Percentiles rank a stretch among this genome's conserved stretches.
Conservation (phyloP, 2,329 filamentous ascomycete genomes). For the Nemania sp. region DNA sequence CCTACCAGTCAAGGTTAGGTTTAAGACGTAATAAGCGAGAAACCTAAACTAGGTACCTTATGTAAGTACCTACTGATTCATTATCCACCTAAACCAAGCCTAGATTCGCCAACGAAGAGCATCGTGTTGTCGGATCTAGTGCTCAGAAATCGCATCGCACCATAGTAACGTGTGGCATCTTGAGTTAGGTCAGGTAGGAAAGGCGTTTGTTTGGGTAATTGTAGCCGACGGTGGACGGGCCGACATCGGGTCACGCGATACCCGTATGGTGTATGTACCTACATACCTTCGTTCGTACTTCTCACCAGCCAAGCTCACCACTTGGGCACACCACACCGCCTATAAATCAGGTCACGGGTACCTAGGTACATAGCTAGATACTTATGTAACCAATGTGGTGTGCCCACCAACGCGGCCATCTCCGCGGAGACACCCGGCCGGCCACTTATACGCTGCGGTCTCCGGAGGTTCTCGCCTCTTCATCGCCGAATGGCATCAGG, state of each 20-base stretch:
- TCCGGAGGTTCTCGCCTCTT: slow-evolving; percentile 1
- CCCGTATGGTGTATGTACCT: no score
- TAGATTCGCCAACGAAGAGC: not conserved
- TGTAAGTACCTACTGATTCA: not conserved
- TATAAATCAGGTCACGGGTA: no score
- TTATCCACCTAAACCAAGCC: not conserved
- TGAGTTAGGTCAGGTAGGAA: no score
- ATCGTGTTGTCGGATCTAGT: no score
- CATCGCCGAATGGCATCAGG: not conserved
- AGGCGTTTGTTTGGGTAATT: no score
- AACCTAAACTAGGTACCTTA: not conserved
- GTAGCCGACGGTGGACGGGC: not conserved
- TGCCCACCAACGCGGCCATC: slow-evolving; percentile 14
- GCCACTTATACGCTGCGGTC: not conserved
- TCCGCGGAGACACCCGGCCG: slow-evolving; percentile 9
- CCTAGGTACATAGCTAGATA: no score
- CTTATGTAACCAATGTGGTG: no score
- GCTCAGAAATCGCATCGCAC: no score
- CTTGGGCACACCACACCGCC: not conserved
- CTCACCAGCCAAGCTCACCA: not conserved
- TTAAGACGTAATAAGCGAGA: slow-evolving; percentile 9
- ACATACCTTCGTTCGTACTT: not conserved
- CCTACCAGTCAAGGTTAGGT: not conserved
- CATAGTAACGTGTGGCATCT: no score
- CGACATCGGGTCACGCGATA: slow-evolving; percentile 21